Evolutionary conservation across 352 stramenopile genomes (phyloP), one percentile per base, ranked within the genome.

Genomic region (Globisporangium radiosum): DNA sequence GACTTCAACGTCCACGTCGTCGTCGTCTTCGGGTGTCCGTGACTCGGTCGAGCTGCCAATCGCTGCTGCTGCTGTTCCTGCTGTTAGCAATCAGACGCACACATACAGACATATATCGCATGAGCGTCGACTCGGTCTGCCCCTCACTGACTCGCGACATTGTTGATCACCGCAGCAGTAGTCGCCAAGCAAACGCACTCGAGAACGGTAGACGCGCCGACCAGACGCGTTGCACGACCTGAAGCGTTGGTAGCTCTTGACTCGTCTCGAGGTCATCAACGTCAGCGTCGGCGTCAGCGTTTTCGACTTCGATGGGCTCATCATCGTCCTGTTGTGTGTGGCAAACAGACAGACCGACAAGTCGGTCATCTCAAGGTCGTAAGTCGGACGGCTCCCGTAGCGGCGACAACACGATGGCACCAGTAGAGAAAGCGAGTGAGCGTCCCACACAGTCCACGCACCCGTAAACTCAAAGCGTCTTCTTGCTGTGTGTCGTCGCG

Each of bases 171-270:
- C 43, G n/a, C 4, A 44, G 25, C 33, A 44, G 38, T 40, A 37
- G 14, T 0, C 47, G 4, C 42, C 4, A 48, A 7, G 3, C 15
- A 15, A 13, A 44, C 10, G 39, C 36, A 69, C 62, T 59, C 36
- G 62, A 44, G 48, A 72, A 69, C 13, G 63, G 58, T 5, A 74
- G 47, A n/a, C 45, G 62, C 11, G 55, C 63, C 39, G 68, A 73
- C 68, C 68, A 78, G 52, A 76, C 43, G 52, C 45, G 51, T 49
- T 53, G 5, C 48, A 64, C n/a, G 65, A 55, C 17, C 56, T 59
- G 45, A 25, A 19, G 64, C 60, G 33, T 58, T 33, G 25, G 57
- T 5, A 39, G 50, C 15, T 56, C 58, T 42, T 64, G 39, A 7
- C 52, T 57, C 25, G 56, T 33, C 25, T 33, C 25, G 25, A 33